phyloP scores from a whole-genome alignment of 208 protist genomes.

The Trypanosoma scelopori region DNA sequence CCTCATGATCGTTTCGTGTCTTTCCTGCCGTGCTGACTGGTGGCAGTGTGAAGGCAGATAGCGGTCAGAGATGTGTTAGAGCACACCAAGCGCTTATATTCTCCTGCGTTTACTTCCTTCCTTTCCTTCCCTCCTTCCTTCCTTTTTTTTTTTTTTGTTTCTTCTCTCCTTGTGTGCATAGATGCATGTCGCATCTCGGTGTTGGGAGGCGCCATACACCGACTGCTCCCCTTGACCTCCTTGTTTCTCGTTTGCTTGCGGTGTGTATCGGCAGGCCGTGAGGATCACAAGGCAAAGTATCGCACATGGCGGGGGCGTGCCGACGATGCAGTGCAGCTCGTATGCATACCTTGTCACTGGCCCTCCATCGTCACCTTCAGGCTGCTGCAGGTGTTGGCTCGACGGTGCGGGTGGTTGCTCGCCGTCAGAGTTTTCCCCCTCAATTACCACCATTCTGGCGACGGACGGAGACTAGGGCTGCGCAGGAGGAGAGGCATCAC shows the following conservation, averaged over 20 bases:
- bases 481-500: background rate
- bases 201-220: no score
- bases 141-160: constrained; percentile 22
- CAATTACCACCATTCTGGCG: background rate
- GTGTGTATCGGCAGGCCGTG: background rate
- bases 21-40: constrained; percentile 17
- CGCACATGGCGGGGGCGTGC: background rate
- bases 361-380: background rate
- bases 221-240: background rate
- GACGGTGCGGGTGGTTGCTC: constrained; percentile 12
- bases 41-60: constrained; percentile 32
- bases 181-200: no score
- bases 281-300: no score
- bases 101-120: background rate
- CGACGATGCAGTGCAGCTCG: background rate
- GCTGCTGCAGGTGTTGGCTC: background rate
- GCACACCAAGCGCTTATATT: background rate
- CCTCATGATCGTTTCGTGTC: constrained; percentile 30
- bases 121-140: constrained; percentile 14
- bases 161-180: background rate
- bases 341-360: constrained; percentile 1
- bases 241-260: constrained; percentile 1
- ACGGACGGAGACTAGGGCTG: background rate
- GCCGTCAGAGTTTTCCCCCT: background rate
- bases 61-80: constrained; percentile 22